These are phyloP conservation scores for Inonotus obliquus DNA, from an alignment of 1,284 basidiomycete genomes.

Conservation along the genomic window DNA sequence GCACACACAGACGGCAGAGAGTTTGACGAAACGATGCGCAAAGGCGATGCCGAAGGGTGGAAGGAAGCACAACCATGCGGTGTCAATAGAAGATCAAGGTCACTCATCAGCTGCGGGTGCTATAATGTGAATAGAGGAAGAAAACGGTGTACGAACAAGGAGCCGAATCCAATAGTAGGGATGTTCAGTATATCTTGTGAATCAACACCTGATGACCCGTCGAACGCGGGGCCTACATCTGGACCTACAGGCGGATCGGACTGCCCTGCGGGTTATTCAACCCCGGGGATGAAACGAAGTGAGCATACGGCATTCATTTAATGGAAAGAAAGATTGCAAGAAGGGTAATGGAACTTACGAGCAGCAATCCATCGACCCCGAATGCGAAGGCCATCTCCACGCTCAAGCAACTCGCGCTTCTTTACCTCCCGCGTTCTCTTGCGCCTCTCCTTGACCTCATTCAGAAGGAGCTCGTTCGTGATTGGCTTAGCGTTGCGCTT, in stretches of 20 bases:
- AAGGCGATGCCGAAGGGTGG: not conserved
- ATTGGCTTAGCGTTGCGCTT: conserved; percentile 36
- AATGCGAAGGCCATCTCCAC: conserved; percentile 41
- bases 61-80: not conserved
- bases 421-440: conserved; percentile 33
- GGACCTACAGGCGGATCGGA: conserved; percentile 2
- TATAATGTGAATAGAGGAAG: not conserved
- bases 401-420: conserved; percentile 25
- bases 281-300: not conserved
- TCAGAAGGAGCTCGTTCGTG: conserved; percentile 40
- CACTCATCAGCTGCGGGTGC: conserved; percentile 8
- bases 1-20: not conserved
- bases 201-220: conserved; percentile 62
- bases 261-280: conserved; percentile 16
- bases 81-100: not conserved
- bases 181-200: conserved; percentile 59
- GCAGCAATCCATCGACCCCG: conserved; percentile 58
- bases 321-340: not conserved
- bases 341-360: conserved; percentile 32
- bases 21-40: not conserved
- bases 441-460: conserved; percentile 41
- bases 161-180: conserved; percentile 49
- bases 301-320: not conserved
- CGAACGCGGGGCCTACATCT: conserved; percentile 43
- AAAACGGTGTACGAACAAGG: conserved; percentile 32